Conservation (phyloP, 106 monocot genomes). For the Dendrobium chrysotoxum region DNA sequence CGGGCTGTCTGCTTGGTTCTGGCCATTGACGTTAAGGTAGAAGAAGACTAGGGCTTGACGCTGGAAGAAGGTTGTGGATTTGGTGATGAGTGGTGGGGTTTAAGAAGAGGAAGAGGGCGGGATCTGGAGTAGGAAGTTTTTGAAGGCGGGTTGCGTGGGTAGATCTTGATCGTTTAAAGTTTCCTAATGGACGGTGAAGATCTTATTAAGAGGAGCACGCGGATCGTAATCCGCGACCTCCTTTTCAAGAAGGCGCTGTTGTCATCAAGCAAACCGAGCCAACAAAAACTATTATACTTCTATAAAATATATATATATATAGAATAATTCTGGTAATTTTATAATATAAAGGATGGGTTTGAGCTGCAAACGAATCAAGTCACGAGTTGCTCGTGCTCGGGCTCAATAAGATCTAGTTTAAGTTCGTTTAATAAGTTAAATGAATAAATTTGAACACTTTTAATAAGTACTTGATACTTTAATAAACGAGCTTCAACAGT, state of each 20-base stretch:
- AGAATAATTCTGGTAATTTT: too few relatives aligned
- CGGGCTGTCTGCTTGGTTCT: slow-evolving; percentile 35
- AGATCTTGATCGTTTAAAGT: neutral
- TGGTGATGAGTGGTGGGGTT: neutral
- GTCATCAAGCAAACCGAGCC: neutral
- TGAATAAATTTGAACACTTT: too few relatives aligned
- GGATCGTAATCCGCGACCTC: neutral
- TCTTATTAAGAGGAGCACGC: neutral
- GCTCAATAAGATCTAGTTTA: too few relatives aligned
- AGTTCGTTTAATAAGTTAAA: too few relatives aligned
- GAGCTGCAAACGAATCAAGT: neutral
- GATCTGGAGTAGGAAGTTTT: neutral
- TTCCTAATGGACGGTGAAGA: slow-evolving; percentile 3
- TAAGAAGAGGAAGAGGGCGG: neutral
- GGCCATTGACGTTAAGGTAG: slow-evolving; percentile 6
- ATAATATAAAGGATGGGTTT: neutral
- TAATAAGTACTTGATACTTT: neutral
- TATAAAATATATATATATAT: too few relatives aligned
- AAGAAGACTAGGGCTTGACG: neutral
- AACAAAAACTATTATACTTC: neutral
- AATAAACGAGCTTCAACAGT: neutral
- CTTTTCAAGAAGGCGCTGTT: neutral
- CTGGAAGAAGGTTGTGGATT: neutral
- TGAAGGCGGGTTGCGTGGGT: too few relatives aligned
- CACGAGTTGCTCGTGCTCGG: too few relatives aligned